Conservation (phyloP, 2,329 filamentous ascomycete species). For the Fusarium tjaetaba region DNA sequence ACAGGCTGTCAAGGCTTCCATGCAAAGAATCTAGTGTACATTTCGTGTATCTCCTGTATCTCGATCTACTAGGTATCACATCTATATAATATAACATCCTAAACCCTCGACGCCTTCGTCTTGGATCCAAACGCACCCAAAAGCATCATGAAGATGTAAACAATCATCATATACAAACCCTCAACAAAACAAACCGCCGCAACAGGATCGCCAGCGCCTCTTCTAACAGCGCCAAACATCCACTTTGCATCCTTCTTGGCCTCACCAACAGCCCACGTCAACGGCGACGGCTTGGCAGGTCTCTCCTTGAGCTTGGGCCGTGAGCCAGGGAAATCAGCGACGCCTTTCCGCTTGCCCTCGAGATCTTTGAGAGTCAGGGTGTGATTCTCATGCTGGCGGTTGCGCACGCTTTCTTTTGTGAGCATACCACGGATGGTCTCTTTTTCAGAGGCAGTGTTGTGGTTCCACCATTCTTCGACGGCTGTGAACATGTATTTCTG, state of each 20-base stretch:
- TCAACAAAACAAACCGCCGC: conserved; percentile 13
- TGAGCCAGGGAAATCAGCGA: conserved; percentile 42
- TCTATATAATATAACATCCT: background rate
- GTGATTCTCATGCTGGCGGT: conserved; percentile 44
- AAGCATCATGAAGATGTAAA: conserved; percentile 6
- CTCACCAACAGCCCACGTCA: conserved; percentile 36
- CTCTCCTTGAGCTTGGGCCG: conserved; percentile 35
- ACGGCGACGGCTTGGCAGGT: conserved; percentile 34
- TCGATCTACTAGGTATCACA: background rate
- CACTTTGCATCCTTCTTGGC: conserved; percentile 33
- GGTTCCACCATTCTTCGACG: conserved; percentile 79
- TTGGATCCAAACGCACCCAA: conserved; percentile 8
- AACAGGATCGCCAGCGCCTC: conserved; percentile 30
- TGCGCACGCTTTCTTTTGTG: conserved; percentile 41
- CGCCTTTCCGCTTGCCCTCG: conserved; percentile 38
- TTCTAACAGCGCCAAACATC: conserved; percentile 26
- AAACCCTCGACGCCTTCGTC: background rate
- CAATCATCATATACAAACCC: conserved; percentile 23
- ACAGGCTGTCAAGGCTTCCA: background rate
- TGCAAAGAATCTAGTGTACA: background rate
- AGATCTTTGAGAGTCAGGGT: conserved; percentile 41
- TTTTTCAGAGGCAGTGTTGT: conserved; percentile 45
- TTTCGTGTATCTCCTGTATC: background rate
- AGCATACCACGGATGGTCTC: conserved; percentile 37
- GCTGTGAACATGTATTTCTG: conserved; percentile 85